Base-by-base conservation (phyloP, 2,329 filamentous ascomycete species). In the Trichoderma atroviride region DNA sequence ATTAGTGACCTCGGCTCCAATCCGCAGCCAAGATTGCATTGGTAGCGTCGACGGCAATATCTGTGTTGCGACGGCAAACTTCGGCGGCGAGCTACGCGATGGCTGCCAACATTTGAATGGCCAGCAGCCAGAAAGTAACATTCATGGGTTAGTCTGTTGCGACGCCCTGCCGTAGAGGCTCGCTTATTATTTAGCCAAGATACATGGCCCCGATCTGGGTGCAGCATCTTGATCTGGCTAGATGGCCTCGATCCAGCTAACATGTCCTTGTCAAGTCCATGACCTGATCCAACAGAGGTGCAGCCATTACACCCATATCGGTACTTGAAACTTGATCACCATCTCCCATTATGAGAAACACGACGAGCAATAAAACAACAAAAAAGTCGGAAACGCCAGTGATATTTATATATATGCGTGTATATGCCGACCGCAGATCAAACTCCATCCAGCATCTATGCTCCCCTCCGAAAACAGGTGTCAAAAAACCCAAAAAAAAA, bases 371-470 rank as follows among this genome's bases (percentile, higher is more conserved):
- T 14, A 33, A 31, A 62, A 22, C 24, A 59, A 19, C 13, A 33
- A 40, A 33, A 11, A 31, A 60, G 24, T 59, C 22, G 55, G 29
- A 61, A 57, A 68, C 27, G 63, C 53, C 63, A 40, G 58, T 55
- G 60, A 29, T 43, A 43, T 43, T 43, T 19, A 22, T 47, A 24
- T 33, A 9, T 43, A n/a, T 43, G 19, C 40, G 40, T 43, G 24
- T 50, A 50, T 50, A 6, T 50, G 9, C 9, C 14, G 7, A 35
- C 35, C 57, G 24, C 47, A 40, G 31, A 52, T 33, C 22, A 52
- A 68, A 60, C 56, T 43, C 57, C 43, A 60, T n/a, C 57, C 65
- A 19, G 65, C 65, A 68, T 68, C 68, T 67, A 69, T 60, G 27
- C 43, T 33, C 7, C 43, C 22, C 31, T 31, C 1, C 16, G 27